phyloP scores from a whole-genome alignment of 306 rosid species.

The Ormosia semicastrata region DNA sequence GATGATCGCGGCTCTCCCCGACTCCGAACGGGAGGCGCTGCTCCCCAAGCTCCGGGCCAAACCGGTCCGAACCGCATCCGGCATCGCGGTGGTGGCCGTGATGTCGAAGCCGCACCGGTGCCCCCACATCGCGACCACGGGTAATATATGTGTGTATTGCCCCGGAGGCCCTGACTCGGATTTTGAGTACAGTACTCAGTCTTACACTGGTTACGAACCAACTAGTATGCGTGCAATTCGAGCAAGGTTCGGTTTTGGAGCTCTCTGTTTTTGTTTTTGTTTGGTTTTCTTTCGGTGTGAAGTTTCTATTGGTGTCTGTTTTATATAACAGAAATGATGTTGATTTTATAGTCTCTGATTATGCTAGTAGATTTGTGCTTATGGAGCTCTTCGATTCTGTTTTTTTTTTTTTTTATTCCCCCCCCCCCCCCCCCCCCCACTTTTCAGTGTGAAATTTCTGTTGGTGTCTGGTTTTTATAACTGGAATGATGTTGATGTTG shows the following conservation, averaged over 20 bases:
- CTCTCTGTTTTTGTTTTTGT: not conserved
- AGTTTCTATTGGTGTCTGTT: not conserved
- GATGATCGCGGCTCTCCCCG: constrained; percentile 94
- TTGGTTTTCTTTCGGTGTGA: not conserved
- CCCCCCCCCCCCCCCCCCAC: too few relatives aligned
- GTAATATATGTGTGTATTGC: constrained; percentile 94
- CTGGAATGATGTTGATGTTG: too few relatives aligned
- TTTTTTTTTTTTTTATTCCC: too few relatives aligned
- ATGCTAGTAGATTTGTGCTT: not conserved
- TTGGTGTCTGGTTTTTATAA: too few relatives aligned
- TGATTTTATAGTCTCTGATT: not conserved
- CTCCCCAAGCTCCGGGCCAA: constrained; percentile 95
- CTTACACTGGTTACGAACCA: constrained; percentile 98
- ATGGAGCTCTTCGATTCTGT: too few relatives aligned
- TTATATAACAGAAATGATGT: not conserved
- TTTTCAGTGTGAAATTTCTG: too few relatives aligned
- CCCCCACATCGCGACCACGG: constrained; percentile 95
- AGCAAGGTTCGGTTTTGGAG: constrained; percentile 58
- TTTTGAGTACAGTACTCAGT: constrained; percentile 95
- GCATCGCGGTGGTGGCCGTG: constrained; percentile 94
- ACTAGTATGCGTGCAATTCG: constrained; percentile 99
- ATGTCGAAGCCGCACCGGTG: constrained; percentile 99
- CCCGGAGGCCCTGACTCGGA: constrained; percentile 98
- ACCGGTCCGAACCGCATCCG: constrained; percentile 94
- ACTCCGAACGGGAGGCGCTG: constrained; percentile 77